A percentile compares a stretch with the other conserved stretches of the same genome.
These are phyloP conservation scores for Salvia splendens DNA, from an alignment of 257 asterid species.

Conservation along the genomic window DNA sequence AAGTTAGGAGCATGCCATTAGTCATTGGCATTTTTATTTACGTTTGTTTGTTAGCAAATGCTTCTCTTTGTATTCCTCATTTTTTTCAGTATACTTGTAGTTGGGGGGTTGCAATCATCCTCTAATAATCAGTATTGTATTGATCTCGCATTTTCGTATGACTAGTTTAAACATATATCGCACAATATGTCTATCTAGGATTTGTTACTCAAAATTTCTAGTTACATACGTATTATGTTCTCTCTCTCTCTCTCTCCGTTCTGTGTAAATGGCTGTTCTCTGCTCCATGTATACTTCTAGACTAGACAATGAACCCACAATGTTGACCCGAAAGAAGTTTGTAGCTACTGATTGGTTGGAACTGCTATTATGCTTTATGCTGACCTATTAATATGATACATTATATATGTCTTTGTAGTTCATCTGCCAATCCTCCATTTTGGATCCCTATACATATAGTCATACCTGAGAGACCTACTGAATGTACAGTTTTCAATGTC, in stretches of 20 bases:
- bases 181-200: conserved; percentile 11
- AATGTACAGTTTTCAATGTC: conserved; percentile 89
- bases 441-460: conserved; percentile 98
- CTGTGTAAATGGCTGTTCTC: conserved; percentile 12
- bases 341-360: not conserved
- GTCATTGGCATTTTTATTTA: not conserved
- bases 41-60: not conserved
- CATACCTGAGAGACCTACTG: conserved; percentile 98
- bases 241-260: not conserved
- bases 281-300: conserved; percentile 22
- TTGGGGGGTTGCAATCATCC: conserved; percentile 2
- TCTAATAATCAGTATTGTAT: conserved; percentile 9
- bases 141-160: not conserved
- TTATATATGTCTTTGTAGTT: conserved; percentile 52
- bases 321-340: not conserved
- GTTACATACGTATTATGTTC: not conserved
- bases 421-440: conserved; percentile 87
- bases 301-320: conserved; percentile 20
- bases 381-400: not conserved
- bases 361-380: conserved; percentile 8
- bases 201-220: not conserved
- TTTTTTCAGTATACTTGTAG: conserved; percentile 3
- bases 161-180: conserved; percentile 2
- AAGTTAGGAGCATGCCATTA: not conserved
- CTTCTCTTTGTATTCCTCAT: not conserved